Conservation (phyloP, 495 filamentous ascomycete genomes). For the Aspergillus nanangensis region DNA sequence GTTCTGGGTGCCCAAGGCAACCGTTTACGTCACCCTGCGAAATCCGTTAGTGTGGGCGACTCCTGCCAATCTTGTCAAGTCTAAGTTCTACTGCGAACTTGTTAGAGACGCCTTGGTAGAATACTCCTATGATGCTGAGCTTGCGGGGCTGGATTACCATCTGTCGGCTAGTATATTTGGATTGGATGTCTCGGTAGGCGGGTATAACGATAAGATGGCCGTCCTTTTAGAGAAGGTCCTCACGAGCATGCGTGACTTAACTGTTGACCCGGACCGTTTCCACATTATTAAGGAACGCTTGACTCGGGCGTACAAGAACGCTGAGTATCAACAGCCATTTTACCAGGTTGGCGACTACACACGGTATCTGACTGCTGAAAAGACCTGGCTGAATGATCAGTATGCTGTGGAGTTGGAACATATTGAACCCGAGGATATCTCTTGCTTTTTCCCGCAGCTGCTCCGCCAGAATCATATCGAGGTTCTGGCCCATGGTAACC, state of each 20-base stretch:
- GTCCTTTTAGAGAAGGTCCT: conserved; percentile 91
- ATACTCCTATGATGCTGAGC: conserved; percentile 95
- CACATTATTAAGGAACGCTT: conserved; percentile 87
- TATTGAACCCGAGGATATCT: conserved; percentile 69
- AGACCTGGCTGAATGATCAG: conserved; percentile 77
- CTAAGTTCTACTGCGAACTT: conserved; percentile 78
- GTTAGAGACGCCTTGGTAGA: conserved; percentile 87
- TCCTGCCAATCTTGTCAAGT: conserved; percentile 71
- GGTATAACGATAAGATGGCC: conserved; percentile 94
- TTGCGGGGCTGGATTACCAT: conserved; percentile 84
- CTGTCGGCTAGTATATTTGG: conserved; percentile 67
- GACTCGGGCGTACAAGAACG: conserved; percentile 71
- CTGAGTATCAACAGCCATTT: conserved; percentile 82
- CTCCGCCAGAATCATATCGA: conserved; percentile 86
- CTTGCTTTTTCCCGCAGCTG: conserved; percentile 73
- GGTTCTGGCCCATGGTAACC: conserved; percentile 82
- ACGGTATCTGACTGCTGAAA: conserved; percentile 71
- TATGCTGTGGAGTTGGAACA: conserved; percentile 69
- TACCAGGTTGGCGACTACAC: conserved; percentile 85
- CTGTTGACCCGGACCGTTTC: conserved; percentile 79
- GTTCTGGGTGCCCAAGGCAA: conserved; percentile 97
- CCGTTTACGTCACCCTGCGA: conserved; percentile 71
- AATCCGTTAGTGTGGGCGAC: conserved; percentile 75
- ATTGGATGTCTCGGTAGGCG: conserved; percentile 72
- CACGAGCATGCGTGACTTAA: conserved; percentile 77